Percentiles rank a stretch among this genome's conserved stretches.
These are phyloP conservation scores for Suillus fuscotomentosus DNA, from an alignment of 768 basidiomycete species.

Conservation along the genomic window DNA sequence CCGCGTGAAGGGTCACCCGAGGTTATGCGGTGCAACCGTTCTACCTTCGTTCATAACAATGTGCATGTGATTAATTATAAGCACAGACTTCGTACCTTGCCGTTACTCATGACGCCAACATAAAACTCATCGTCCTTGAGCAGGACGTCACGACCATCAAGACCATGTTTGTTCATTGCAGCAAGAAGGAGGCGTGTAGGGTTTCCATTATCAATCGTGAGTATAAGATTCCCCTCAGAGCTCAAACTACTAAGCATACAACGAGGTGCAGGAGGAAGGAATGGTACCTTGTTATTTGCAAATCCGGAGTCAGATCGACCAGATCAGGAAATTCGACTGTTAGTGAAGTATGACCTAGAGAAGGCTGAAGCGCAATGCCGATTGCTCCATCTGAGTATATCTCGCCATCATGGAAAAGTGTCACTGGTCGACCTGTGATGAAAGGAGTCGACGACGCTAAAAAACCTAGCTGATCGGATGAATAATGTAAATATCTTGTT, in stretches of 20 bases:
- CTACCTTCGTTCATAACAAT: not conserved
- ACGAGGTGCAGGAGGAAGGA: not conserved
- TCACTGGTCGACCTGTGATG: constrained; percentile 71
- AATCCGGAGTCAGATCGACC: constrained; percentile 37
- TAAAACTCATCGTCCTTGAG: constrained; percentile 62
- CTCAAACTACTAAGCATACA: constrained; percentile 30
- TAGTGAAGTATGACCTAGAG: constrained; percentile 6
- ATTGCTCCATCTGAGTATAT: constrained; percentile 67
- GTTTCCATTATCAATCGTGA: constrained; percentile 52
- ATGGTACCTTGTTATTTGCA: constrained; percentile 56
- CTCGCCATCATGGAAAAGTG: constrained; percentile 56
- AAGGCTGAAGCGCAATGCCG: constrained; percentile 51
- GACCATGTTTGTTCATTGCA: constrained; percentile 43
- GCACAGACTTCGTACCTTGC: constrained; percentile 14
- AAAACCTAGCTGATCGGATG: constrained; percentile 53
- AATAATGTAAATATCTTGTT: not conserved
- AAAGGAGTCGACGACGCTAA: constrained; percentile 77
- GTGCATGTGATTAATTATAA: not conserved
- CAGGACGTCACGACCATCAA: constrained; percentile 18
- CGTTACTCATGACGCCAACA: constrained; percentile 38
- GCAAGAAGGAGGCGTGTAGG: constrained; percentile 60
- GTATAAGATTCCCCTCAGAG: constrained; percentile 72
- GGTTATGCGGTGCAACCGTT: constrained; percentile 53
- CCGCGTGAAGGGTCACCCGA: constrained; percentile 76
- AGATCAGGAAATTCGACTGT: constrained; percentile 38